Evolutionary conservation across 2,329 filamentous ascomycete species (phyloP).

Genomic region (Xylaria digitata): DNA sequence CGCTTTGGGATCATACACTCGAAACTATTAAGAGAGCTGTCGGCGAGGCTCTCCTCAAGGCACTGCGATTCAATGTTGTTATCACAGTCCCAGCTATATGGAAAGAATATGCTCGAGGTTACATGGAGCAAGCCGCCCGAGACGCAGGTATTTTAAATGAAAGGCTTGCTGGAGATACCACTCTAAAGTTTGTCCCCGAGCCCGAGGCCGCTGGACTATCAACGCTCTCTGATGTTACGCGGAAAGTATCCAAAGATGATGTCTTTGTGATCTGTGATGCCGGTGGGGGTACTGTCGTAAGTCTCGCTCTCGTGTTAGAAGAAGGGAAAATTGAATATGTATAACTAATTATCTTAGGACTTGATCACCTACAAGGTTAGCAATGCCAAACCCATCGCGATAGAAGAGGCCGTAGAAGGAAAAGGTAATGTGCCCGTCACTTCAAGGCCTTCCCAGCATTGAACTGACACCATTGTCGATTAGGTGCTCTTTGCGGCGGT

Average conservation of each 20-base stretch:
- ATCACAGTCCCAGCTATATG: constrained; percentile 49
- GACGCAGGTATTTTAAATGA: constrained; percentile 41
- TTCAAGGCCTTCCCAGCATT: background rate
- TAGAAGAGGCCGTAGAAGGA: constrained; percentile 20
- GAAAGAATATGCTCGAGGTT: constrained; percentile 42
- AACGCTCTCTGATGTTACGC: constrained; percentile 32
- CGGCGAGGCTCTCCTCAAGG: constrained; percentile 35
- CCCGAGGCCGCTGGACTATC: constrained; percentile 46
- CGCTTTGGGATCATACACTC: constrained; percentile 44
- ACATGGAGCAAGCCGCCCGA: constrained; percentile 41
- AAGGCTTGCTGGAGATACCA: constrained; percentile 35
- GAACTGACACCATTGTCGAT: background rate
- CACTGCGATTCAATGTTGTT: constrained; percentile 39
- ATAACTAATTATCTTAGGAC: constrained; percentile 25
- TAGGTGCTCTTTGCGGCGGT: constrained; percentile 25
- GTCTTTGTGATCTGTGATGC: constrained; percentile 43
- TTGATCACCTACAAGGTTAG: constrained; percentile 39
- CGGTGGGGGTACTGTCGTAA: constrained; percentile 48
- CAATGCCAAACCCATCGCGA: background rate
- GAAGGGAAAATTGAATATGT: background rate
- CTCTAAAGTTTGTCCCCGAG: constrained; percentile 43
- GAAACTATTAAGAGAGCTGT: constrained; percentile 35
- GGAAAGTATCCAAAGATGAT: constrained; percentile 19
- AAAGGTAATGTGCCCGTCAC: constrained; percentile 3
- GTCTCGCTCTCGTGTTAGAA: background rate